Percentiles rank a stretch among this genome's conserved stretches.
phyloP scores from a whole-genome alignment of 164 flowering plant species.

The Nelumbo lutea region DNA sequence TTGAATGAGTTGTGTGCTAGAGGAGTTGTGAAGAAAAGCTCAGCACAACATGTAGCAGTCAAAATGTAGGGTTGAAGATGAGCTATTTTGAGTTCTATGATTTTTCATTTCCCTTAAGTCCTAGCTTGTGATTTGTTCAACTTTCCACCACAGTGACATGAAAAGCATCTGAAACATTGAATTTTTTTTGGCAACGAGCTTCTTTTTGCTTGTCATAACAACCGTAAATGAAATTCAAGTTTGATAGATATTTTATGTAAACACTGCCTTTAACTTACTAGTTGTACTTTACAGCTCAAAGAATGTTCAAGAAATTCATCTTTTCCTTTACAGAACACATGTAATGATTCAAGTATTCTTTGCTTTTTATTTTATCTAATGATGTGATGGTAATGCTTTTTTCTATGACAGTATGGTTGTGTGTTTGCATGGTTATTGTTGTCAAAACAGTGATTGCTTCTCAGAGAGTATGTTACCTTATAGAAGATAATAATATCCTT shows the following conservation, averaged over 20 bases:
- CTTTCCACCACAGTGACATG: not conserved
- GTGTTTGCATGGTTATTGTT: not conserved
- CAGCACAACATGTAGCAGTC: constrained; percentile 55
- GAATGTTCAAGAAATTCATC: not conserved
- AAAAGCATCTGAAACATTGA: not conserved
- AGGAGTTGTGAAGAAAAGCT: constrained; percentile 67
- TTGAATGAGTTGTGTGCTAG: constrained; percentile 57
- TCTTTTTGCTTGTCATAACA: not conserved
- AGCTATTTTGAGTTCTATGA: constrained; percentile 7
- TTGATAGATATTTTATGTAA: constrained; percentile 16
- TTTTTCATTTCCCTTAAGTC: no score
- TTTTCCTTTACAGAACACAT: not conserved
- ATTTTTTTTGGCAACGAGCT: not conserved
- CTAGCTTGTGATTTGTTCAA: not conserved
- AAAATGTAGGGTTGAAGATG: constrained; percentile 30
- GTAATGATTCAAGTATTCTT: not conserved
- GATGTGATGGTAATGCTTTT: not conserved
- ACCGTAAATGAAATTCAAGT: constrained; percentile 16
- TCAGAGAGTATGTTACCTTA: no score
- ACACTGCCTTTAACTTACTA: not conserved
- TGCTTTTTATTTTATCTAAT: not conserved
- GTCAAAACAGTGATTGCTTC: no score
- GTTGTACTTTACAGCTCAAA: not conserved
- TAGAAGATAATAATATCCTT: no score
- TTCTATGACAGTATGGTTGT: not conserved